These are phyloP conservation scores for Chytriomyces sp. DNA, from an alignment of 192 early-diverging fungal genomes.

Conservation along the genomic window DNA sequence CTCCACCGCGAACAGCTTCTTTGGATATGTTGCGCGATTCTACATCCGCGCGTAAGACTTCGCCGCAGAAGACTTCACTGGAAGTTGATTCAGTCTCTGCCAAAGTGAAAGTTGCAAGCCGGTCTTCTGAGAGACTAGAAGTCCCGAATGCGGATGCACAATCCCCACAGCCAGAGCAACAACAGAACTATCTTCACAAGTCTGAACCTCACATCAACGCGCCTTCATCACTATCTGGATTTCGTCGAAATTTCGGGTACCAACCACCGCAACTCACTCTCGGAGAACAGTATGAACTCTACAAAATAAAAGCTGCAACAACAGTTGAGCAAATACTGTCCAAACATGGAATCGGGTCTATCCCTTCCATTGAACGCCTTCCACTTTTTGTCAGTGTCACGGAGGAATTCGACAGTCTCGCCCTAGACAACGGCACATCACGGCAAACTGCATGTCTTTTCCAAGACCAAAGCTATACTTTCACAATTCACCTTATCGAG, in stretches of 20 bases:
- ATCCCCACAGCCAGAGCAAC: too few species aligned
- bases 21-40: too few species aligned
- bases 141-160: too few species aligned
- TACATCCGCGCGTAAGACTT: too few species aligned
- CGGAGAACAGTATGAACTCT: background rate
- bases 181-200: too few species aligned
- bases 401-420: background rate
- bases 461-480: slow-evolving; percentile 3
- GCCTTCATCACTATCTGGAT: too few species aligned
- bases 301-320: background rate
- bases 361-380: slow-evolving; percentile 18
- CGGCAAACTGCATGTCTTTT: background rate
- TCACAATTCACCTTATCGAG: background rate
- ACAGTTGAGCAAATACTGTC: background rate
- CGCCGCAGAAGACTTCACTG: too few species aligned
- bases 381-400: background rate
- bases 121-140: too few species aligned
- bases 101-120: too few species aligned
- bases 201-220: too few species aligned
- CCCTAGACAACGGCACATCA: background rate
- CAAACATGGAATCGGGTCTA: slow-evolving; percentile 9
- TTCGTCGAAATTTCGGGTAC: background rate
- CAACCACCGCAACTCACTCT: background rate
- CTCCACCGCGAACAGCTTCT: background rate
- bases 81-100: too few species aligned